phyloP scores from a whole-genome alignment of 78 protist species.

The Polysphondylium violaceum region DNA sequence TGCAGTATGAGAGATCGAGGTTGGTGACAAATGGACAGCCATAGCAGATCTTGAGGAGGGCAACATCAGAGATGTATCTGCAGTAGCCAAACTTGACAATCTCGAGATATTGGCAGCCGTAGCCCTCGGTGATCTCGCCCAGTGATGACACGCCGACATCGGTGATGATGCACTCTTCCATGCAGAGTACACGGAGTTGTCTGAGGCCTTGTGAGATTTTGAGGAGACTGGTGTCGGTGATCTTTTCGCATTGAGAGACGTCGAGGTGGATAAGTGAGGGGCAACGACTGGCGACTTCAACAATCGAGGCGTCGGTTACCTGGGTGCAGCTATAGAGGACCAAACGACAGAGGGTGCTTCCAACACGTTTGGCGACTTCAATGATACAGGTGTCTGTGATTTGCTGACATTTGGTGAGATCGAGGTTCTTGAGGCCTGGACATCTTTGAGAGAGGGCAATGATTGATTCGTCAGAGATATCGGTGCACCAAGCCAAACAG shows the following conservation, averaged over 20 bases:
- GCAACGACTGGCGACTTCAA: slow-evolving; percentile 38
- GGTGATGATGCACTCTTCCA: slow-evolving; percentile 69
- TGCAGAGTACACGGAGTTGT: slow-evolving; percentile 33
- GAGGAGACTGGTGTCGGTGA: slow-evolving; percentile 16
- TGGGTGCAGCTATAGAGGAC: slow-evolving; percentile 40
- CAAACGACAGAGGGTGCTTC: slow-evolving; percentile 2
- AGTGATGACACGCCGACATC: slow-evolving; percentile 44
- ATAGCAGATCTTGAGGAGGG: slow-evolving; percentile 1
- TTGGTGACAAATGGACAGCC: slow-evolving; percentile 57
- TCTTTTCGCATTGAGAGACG: slow-evolving; percentile 58
- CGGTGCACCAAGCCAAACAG: slow-evolving; percentile 46
- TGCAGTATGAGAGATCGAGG: slow-evolving; percentile 48
- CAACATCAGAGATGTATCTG: slow-evolving; percentile 45
- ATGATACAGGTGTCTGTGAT: slow-evolving; percentile 31
- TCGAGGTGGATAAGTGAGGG: slow-evolving; percentile 42
- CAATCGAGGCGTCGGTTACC: slow-evolving; percentile 46
- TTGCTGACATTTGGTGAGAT: slow-evolving; percentile 52
- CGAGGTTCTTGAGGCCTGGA: slow-evolving; percentile 31
- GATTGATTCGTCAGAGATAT: slow-evolving; percentile 55
- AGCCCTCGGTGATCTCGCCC: slow-evolving; percentile 29
- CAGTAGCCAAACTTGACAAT: slow-evolving; percentile 69
- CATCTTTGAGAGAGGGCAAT: slow-evolving; percentile 40
- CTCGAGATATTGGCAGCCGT: slow-evolving; percentile 46
- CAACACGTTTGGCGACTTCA: slow-evolving; percentile 21
- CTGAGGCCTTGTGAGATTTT: slow-evolving; percentile 44